Evolutionary conservation across 2,329 filamentous ascomycete species (phyloP).

Genomic region (Xylariaceae sp.): DNA sequence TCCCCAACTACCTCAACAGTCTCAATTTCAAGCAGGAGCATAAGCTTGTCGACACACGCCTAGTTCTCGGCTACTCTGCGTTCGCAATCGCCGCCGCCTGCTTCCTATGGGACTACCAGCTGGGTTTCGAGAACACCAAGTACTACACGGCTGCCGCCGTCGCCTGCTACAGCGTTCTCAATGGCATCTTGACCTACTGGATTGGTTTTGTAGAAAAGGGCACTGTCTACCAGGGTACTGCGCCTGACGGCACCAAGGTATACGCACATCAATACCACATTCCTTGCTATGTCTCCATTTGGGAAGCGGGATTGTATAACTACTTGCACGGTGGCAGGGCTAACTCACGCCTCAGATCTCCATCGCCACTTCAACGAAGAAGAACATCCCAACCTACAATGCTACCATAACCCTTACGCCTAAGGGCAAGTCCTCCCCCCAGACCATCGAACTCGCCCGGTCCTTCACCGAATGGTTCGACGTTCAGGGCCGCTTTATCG

Average conservation of each 20-base stretch:
- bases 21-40: conserved; percentile 83
- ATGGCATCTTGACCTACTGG: conserved; percentile 75
- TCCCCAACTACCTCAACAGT: conserved; percentile 87
- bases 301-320: too few relatives aligned
- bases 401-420: conserved; percentile 57
- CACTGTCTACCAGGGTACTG: conserved; percentile 70
- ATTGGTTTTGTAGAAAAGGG: conserved; percentile 78
- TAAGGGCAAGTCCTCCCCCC: conserved; percentile 11
- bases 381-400: conserved; percentile 78
- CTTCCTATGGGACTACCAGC: conserved; percentile 87
- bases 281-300: too few relatives aligned
- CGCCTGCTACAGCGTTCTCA: conserved; percentile 71
- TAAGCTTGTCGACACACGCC: conserved; percentile 73
- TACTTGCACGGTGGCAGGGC: too few relatives aligned
- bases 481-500: conserved; percentile 64
- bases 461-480: conserved; percentile 78
- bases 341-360: conserved; percentile 51
- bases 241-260: conserved; percentile 50
- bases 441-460: conserved; percentile 51
- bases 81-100: conserved; percentile 76
- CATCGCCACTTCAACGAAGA: conserved; percentile 68
- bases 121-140: conserved; percentile 85
- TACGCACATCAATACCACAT: not conserved
- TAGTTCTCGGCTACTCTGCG: conserved; percentile 77
- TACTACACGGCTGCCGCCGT: conserved; percentile 77